Percentiles rank a stretch among this genome's conserved stretches.
Evolutionary conservation across 2,329 filamentous ascomycete species (phyloP).

Genomic region (Stachybotrys elegans): DNA sequence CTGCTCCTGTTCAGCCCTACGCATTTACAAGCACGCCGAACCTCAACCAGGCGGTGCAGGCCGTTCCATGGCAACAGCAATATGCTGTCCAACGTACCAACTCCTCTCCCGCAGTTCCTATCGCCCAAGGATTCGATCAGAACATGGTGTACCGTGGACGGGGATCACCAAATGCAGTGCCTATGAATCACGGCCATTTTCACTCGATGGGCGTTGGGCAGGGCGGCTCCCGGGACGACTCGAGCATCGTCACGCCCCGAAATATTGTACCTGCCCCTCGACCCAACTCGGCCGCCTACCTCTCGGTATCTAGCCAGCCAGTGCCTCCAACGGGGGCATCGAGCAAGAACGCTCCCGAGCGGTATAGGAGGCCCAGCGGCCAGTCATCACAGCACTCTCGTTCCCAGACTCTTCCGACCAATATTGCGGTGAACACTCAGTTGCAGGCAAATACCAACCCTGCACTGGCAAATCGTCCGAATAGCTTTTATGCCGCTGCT

Average conservation of each 20-base stretch:
- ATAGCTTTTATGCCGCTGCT: slow-evolving; percentile 43
- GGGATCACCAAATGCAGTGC: slow-evolving; percentile 10
- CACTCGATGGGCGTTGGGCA: slow-evolving; percentile 28
- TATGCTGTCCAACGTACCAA: slow-evolving; percentile 41
- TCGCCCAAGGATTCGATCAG: slow-evolving; percentile 19
- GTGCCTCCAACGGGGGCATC: slow-evolving; percentile 31
- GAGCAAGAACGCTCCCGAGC: slow-evolving; percentile 59
- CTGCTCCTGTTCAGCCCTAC: slow-evolving; percentile 66
- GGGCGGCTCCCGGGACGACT: slow-evolving; percentile 49
- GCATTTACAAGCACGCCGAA: slow-evolving; percentile 69
- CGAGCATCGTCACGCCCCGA: slow-evolving; percentile 35
- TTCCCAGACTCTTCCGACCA: slow-evolving; percentile 25
- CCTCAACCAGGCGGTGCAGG: slow-evolving; percentile 48
- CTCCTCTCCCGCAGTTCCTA: slow-evolving; percentile 38
- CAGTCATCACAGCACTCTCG: slow-evolving; percentile 31
- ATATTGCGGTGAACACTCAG: slow-evolving; percentile 19
- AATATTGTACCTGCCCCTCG: slow-evolving; percentile 33
- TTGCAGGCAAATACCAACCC: slow-evolving; percentile 22
- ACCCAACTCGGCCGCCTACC: slow-evolving; percentile 37
- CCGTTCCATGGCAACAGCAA: slow-evolving; percentile 44
- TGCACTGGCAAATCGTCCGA: slow-evolving; percentile 40
- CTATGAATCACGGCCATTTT: slow-evolving; percentile 34
- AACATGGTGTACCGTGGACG: slow-evolving; percentile 14
- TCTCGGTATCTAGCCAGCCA: slow-evolving; percentile 39
- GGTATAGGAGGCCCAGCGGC: slow-evolving; percentile 67